Evolutionary conservation across 2,329 filamentous ascomycete species (phyloP), one percentile per base, ranked within the genome.

Genomic region (Calonectria pauciramosa): DNA sequence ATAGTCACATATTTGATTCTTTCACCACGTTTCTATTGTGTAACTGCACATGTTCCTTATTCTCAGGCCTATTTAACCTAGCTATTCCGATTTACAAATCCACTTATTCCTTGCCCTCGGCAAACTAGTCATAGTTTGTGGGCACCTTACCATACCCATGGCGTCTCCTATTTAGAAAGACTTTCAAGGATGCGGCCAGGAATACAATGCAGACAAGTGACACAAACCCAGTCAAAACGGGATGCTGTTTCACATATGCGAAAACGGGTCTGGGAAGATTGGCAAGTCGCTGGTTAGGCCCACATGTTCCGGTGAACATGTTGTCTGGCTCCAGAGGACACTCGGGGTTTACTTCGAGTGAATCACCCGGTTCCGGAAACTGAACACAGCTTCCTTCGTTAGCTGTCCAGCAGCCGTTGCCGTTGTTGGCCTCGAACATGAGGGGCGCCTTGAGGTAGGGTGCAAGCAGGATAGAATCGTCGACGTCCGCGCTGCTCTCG

Each of bases 331-430:
- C 23, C 11, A 63, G 56, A 28, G 56, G 56, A 23, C 56, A 63
- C 56, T 63, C 56, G 14, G 56, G 14, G 36, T 63, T 63, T 11
- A 63, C 56, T 9, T 63, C 56, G 5, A 63, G 36, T 3, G 56
- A 63, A 36, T 36, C 23, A 20, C 65, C 65, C 14, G 65, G 65
- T 3, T 68, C 65, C 1, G 65, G 65, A 34, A 68, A 68, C 32
- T 68, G 65, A 6, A 68, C 38, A 14, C 65, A 68, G 34, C 65
- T 68, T 9, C 65, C 65, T 1, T 36, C 16, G 32, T 68, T 68
- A 30, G 65, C 49, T 54, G 65, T 68, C 65, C 65, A 68, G 65
- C 65, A 68, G 65, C 65, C 65, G 54, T 68, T 68, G 6, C 65
- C 65, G 30, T 68, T 68, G 65, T 68, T 68, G 4, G 65, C 65